Conservation (phyloP, 345 rosid genomes). For the Heritiera littoralis region DNA sequence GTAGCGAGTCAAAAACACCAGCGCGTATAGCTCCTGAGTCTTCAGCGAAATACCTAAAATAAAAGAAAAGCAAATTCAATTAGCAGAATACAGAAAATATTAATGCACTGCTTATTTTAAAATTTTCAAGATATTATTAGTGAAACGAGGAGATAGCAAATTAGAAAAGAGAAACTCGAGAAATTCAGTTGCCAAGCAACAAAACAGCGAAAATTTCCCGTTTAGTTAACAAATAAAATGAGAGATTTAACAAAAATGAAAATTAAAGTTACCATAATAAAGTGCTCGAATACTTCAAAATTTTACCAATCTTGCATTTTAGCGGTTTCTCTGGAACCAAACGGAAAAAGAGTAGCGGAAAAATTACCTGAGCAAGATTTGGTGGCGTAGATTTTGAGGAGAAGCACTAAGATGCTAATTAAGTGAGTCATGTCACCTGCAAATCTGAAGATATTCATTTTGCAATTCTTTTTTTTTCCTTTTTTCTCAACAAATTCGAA, state of each 20-base stretch:
- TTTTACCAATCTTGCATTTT: background rate
- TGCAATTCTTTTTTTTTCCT: background rate
- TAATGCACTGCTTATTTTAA: background rate
- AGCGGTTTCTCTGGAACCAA: constrained; percentile 25
- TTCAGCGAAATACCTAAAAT: constrained; percentile 75
- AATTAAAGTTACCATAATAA: background rate
- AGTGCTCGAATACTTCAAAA: background rate
- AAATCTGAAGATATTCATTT: constrained; percentile 93
- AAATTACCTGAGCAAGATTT: constrained; percentile 81
- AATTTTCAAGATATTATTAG: background rate
- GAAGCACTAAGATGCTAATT: constrained; percentile 80
- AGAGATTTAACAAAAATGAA: background rate
- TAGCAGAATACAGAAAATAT: constrained; percentile 11
- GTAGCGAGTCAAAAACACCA: constrained; percentile 84
- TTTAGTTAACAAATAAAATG: background rate
- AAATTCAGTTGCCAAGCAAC: background rate
- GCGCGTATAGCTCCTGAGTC: constrained; percentile 91
- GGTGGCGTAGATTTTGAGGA: constrained; percentile 97
- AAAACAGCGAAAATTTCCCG: background rate
- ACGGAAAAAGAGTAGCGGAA: constrained; percentile 15
- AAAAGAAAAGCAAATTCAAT: constrained; percentile 8
- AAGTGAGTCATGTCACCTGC: constrained; percentile 96
- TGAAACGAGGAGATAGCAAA: background rate
- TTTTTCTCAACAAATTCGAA: background rate
- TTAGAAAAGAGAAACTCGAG: background rate